Conservation (phyloP, 805 yeast genomes). For the Scheffersomyces lignosus region DNA sequence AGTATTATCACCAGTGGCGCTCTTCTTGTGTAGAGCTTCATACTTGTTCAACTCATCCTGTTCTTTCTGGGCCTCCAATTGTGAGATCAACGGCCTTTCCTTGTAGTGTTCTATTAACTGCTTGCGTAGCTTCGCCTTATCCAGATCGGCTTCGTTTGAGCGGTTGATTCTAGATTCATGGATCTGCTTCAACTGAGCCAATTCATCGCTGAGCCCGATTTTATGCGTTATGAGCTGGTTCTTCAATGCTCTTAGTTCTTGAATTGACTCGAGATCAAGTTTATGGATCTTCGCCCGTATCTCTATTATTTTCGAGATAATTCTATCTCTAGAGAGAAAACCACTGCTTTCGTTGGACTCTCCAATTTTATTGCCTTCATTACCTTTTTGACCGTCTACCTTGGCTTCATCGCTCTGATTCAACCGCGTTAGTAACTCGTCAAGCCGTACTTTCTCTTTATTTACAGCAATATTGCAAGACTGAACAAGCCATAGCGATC, state of each 20-base stretch:
- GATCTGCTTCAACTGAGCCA: conserved; percentile 17
- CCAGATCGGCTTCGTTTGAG: conserved; percentile 7
- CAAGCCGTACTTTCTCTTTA: conserved; percentile 18
- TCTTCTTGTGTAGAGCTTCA: conserved; percentile 1
- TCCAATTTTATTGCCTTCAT: too few relatives aligned
- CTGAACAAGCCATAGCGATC: conserved; percentile 45
- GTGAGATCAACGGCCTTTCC: conserved; percentile 36
- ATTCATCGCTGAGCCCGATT: conserved; percentile 21
- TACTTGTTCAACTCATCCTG: conserved; percentile 15
- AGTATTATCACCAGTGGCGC: neutral
- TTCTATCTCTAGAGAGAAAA: conserved; percentile 2
- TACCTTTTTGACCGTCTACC: neutral
- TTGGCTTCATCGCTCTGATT: neutral
- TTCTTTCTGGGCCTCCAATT: conserved; percentile 37
- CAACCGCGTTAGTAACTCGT: conserved; percentile 13
- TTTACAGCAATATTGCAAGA: conserved; percentile 31
- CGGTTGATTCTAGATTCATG: conserved; percentile 4
- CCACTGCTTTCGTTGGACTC: too few relatives aligned
- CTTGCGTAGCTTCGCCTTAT: conserved; percentile 22
- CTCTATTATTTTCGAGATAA: conserved; percentile 6
- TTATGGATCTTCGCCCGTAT: conserved; percentile 9
- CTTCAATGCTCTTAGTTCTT: conserved; percentile 27
- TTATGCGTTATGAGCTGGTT: conserved; percentile 33
- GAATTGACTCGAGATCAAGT: conserved; percentile 20
- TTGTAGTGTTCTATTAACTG: conserved; percentile 35